phyloP scores from a whole-genome alignment of 2,329 filamentous ascomycete species.

The Stemphylium lycopersici region DNA sequence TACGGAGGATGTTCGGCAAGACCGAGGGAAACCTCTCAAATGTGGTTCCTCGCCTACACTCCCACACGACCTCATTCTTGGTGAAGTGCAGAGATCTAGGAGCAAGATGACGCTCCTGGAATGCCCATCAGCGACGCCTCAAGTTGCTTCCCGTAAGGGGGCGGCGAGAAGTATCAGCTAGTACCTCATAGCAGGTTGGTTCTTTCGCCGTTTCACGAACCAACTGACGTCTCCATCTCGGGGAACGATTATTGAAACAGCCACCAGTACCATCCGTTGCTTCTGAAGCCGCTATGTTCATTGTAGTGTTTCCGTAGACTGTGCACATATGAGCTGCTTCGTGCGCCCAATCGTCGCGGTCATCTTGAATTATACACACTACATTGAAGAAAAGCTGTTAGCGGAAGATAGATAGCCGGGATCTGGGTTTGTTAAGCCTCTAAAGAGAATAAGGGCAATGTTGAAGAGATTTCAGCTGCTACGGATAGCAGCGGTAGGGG shows the following conservation, averaged over 20 bases:
- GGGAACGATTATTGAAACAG: background rate
- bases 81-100: background rate
- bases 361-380: background rate
- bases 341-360: background rate
- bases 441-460: too few species aligned
- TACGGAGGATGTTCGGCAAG: too few species aligned
- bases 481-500: too few species aligned
- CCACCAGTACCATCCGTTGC: background rate
- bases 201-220: background rate
- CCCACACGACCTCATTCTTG: background rate
- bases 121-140: background rate
- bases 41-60: background rate
- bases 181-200: background rate
- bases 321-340: background rate
- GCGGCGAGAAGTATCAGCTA: too few species aligned
- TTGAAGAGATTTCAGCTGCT: too few species aligned
- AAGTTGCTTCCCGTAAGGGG: background rate
- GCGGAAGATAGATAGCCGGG: too few species aligned
- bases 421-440: too few species aligned
- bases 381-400: too few species aligned
- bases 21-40: background rate
- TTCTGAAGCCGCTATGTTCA: background rate
- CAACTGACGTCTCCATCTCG: background rate
- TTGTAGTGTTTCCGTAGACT: background rate
- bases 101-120: background rate